Percentiles rank a stretch among this genome's conserved stretches.
phyloP scores from a whole-genome alignment of 495 filamentous ascomycete species.

The Xylaria acuta region DNA sequence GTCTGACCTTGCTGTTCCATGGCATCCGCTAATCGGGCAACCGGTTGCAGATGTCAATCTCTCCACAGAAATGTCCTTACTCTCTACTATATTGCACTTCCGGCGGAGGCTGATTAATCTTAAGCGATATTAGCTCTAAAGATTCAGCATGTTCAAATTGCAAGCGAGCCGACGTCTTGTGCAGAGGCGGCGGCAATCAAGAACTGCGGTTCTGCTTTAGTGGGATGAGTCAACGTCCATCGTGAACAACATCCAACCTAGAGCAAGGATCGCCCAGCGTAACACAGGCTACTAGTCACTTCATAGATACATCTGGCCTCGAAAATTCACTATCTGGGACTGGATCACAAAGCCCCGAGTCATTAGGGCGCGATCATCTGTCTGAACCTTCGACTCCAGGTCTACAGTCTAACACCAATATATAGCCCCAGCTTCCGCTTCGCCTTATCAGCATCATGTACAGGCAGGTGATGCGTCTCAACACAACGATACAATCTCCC shows the following conservation, averaged over 20 bases:
- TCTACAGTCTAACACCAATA: not conserved
- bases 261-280: not conserved
- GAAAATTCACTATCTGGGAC: not conserved
- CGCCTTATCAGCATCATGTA: not conserved
- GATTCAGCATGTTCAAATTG: not conserved
- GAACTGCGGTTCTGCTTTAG: not conserved
- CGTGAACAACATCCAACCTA: not conserved
- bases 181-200: constrained; percentile 1
- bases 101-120: not conserved
- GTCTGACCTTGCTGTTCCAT: not conserved
- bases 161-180: not conserved
- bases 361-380: not conserved
- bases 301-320: not conserved
- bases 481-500: not conserved
- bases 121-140: not conserved
- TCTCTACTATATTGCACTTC: not conserved
- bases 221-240: not conserved
- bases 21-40: not conserved
- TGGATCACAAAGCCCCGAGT: not conserved
- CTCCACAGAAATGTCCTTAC: constrained; percentile 1
- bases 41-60: not conserved
- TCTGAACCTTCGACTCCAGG: not conserved
- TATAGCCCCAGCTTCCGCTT: not conserved
- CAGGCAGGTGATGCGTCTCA: not conserved
- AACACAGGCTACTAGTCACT: not conserved